Evolutionary conservation across 2,329 filamentous ascomycete species (phyloP).

Genomic region (Stemphylium beticola): DNA sequence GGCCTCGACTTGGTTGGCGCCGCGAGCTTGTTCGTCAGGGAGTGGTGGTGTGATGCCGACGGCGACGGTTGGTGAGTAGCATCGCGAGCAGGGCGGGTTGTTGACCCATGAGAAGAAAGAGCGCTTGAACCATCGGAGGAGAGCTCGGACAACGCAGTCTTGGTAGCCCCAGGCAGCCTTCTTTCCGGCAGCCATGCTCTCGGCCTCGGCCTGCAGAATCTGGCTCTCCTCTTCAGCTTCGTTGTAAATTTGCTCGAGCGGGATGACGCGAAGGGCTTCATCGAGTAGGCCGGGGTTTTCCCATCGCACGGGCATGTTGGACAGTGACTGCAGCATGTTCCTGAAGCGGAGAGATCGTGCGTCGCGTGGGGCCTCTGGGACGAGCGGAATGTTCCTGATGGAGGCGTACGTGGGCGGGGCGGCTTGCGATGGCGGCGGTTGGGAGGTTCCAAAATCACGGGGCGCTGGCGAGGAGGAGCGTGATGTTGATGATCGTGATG

Average conservation of each 20-base stretch:
- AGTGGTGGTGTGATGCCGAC: conserved; percentile 84
- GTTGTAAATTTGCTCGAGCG: conserved; percentile 87
- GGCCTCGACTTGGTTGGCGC: conserved; percentile 85
- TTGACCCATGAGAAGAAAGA: conserved; percentile 97
- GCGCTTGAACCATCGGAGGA: conserved; percentile 94
- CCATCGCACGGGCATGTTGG: conserved; percentile 88
- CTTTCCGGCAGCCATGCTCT: conserved; percentile 79
- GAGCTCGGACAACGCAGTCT: conserved; percentile 89
- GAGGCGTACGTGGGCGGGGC: conserved; percentile 66
- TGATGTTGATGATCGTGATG: conserved; percentile 63
- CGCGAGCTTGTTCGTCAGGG: conserved; percentile 86
- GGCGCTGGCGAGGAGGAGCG: conserved; percentile 65
- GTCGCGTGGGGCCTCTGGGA: conserved; percentile 73
- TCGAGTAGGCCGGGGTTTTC: conserved; percentile 95
- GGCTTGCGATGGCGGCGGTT: conserved; percentile 39
- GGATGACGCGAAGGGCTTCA: conserved; percentile 85
- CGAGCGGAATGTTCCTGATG: conserved; percentile 68
- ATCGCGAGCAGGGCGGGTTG: conserved; percentile 85
- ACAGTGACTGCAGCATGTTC: conserved; percentile 83
- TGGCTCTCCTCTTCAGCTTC: conserved; percentile 95
- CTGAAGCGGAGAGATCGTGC: conserved; percentile 57
- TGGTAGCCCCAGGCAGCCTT: conserved; percentile 95
- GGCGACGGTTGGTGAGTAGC: conserved; percentile 80
- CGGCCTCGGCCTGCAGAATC: conserved; percentile 83
- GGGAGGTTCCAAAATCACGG: conserved; percentile 53